Evolutionary conservation across 2,329 filamentous ascomycete genomes (phyloP).

Genomic region (Trichoderma oligosporum): DNA sequence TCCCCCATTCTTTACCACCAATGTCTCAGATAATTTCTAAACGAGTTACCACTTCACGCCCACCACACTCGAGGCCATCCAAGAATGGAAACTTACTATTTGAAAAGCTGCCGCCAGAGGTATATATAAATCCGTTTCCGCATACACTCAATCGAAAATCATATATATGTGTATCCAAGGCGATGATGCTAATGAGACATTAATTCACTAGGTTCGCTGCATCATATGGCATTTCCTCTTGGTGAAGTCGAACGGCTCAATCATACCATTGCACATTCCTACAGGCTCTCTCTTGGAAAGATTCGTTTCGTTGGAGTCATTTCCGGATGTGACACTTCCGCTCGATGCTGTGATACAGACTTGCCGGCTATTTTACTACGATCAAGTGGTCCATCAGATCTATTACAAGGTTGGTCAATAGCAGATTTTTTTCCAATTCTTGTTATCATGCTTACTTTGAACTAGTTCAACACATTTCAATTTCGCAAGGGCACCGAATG

Average conservation of each 20-base stretch:
- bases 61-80: neutral
- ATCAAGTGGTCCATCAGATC: neutral
- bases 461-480: neutral
- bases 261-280: neutral
- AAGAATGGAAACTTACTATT: neutral
- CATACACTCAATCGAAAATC: too few species aligned
- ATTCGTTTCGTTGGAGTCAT: neutral
- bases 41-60: too few species aligned
- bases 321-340: accelerated
- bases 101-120: neutral
- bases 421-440: neutral
- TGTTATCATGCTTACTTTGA: neutral
- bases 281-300: neutral
- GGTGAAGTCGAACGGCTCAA: neutral
- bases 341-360: neutral
- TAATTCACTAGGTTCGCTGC: neutral
- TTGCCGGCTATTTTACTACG: neutral
- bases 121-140: too few species aligned
- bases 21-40: too few species aligned
- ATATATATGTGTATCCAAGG: too few species aligned
- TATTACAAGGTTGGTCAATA: neutral
- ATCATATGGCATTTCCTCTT: neutral
- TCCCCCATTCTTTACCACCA: too few species aligned
- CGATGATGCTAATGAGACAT: too few species aligned
- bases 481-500: neutral